A percentile compares a stretch with the other conserved stretches of the same genome.
These are phyloP conservation scores for Mycena kentingensis DNA, from an alignment of 768 basidiomycete species.

Conservation along the genomic window DNA sequence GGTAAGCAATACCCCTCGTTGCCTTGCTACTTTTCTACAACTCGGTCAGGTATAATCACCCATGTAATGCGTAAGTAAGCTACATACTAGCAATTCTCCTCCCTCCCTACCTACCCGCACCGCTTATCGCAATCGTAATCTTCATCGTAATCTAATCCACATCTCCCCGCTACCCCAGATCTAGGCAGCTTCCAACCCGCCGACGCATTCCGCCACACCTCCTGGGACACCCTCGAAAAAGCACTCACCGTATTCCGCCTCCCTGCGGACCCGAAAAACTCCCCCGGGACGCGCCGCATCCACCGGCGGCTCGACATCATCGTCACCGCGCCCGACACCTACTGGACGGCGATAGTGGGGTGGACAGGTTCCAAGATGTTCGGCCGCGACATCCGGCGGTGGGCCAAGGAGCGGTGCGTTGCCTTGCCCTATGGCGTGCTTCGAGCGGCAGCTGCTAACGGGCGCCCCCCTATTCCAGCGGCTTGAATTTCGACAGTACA, in stretches of 20 bases:
- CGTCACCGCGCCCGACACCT: slow-evolving; percentile 71
- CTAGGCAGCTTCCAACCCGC: slow-evolving; percentile 61
- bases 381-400: slow-evolving; percentile 77
- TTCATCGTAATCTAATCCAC: neutral
- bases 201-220: slow-evolving; percentile 54
- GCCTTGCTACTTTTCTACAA: neutral
- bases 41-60: slow-evolving; percentile 70
- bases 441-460: no score
- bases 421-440: no score
- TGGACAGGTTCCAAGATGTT: slow-evolving; percentile 95
- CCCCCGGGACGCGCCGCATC: slow-evolving; percentile 36
- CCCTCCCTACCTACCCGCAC: no score
- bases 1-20: slow-evolving; percentile 42
- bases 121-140: no score
- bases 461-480: slow-evolving; percentile 41
- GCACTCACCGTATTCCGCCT: slow-evolving; percentile 77
- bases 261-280: slow-evolving; percentile 43
- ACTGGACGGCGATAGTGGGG: slow-evolving; percentile 88
- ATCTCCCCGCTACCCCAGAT: slow-evolving; percentile 38
- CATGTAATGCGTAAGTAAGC: slow-evolving; percentile 76
- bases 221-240: slow-evolving; percentile 84
- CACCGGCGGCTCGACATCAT: slow-evolving; percentile 84
- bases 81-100: neutral
- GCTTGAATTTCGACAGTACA: slow-evolving; percentile 83
- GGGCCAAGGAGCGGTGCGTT: slow-evolving; percentile 63